Percentiles rank a stretch among this genome's conserved stretches.
phyloP scores from a whole-genome alignment of 2,329 filamentous ascomycete genomes.

The Pezicula radicicola region DNA sequence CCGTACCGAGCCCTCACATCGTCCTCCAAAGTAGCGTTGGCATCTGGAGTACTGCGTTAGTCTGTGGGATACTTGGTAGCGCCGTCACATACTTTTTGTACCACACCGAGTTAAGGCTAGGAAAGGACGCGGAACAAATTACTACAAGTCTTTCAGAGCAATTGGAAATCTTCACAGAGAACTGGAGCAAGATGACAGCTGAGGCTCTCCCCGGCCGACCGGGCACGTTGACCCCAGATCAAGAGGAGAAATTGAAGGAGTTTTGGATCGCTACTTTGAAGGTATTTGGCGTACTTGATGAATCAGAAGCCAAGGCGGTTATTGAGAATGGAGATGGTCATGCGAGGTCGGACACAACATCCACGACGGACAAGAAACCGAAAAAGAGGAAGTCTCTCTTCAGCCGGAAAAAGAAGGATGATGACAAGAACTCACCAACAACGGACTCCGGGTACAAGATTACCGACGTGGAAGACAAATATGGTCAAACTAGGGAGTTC shows the following conservation, averaged over 20 bases:
- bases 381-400: slow-evolving; percentile 77
- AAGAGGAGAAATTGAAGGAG: slow-evolving; percentile 84
- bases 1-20: not conserved
- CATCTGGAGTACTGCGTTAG: not conserved
- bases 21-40: not conserved
- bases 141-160: too few relatives aligned
- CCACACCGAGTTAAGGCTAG: not conserved
- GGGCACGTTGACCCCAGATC: slow-evolving; percentile 83
- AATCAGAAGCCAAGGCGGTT: slow-evolving; percentile 27
- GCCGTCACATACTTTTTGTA: not conserved
- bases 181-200: slow-evolving; percentile 33
- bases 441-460: slow-evolving; percentile 20
- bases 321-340: slow-evolving; percentile 16
- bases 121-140: not conserved
- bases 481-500: slow-evolving; percentile 85
- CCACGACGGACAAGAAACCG: slow-evolving; percentile 49
- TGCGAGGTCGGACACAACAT: slow-evolving; percentile 15
- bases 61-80: not conserved
- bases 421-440: slow-evolving; percentile 40
- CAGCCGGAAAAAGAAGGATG: slow-evolving; percentile 55
- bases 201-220: slow-evolving; percentile 66
- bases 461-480: slow-evolving; percentile 73
- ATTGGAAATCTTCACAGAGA: too few relatives aligned
- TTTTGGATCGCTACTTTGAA: slow-evolving; percentile 78
- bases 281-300: slow-evolving; percentile 63